Conservation (phyloP, 2,329 filamentous ascomycete genomes). For the Aureobasidium pullulans region DNA sequence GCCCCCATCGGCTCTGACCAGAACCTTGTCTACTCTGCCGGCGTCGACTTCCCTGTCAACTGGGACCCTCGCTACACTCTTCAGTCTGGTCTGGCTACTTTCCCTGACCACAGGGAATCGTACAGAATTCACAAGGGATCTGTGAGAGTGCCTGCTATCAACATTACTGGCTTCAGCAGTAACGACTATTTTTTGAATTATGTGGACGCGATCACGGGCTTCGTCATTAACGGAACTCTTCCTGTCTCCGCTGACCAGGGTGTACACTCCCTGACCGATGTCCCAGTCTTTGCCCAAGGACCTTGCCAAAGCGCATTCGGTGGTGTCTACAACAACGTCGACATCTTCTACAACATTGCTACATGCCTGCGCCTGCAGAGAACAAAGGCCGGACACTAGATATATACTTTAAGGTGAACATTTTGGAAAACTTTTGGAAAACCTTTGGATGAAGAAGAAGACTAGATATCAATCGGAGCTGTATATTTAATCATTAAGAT, state of each 20-base stretch:
- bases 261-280: constrained; percentile 70
- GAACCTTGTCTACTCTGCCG: constrained; percentile 58
- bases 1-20: constrained; percentile 63
- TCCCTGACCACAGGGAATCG: constrained; percentile 69
- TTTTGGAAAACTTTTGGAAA: not conserved
- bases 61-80: constrained; percentile 82
- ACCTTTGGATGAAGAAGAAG: not conserved
- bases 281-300: constrained; percentile 69
- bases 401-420: not conserved
- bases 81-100: constrained; percentile 62
- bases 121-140: constrained; percentile 63
- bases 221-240: constrained; percentile 69
- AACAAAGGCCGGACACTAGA: not conserved
- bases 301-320: constrained; percentile 72
- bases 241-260: constrained; percentile 57
- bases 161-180: constrained; percentile 39
- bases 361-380: constrained; percentile 52
- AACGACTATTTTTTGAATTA: constrained; percentile 61
- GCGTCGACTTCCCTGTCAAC: constrained; percentile 70
- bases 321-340: constrained; percentile 62
- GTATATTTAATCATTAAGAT: not conserved
- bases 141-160: constrained; percentile 54
- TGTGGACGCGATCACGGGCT: constrained; percentile 57
- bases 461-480: not conserved
- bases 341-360: constrained; percentile 69